These are phyloP conservation scores for Vachellia pachyceras DNA, from an alignment of 306 rosid genomes.

Conservation along the genomic window DNA sequence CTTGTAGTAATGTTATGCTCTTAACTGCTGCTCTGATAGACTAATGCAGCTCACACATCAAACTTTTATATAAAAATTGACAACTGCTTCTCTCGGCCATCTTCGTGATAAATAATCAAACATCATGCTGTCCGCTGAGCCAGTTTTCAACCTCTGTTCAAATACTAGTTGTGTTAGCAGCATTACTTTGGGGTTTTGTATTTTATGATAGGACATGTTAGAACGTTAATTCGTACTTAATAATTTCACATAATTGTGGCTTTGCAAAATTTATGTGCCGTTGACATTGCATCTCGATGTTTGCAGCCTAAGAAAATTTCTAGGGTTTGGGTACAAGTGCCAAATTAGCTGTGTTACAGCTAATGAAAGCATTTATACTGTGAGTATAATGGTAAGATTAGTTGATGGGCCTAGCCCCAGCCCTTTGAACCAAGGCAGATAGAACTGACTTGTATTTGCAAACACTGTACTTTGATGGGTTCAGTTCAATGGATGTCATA, in stretches of 20 bases:
- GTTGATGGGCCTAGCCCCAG: neutral
- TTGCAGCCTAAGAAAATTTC: neutral
- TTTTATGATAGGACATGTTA: neutral
- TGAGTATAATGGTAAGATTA: neutral
- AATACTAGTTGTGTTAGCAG: neutral
- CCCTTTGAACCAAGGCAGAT: neutral
- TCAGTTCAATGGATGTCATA: neutral
- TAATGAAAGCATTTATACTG: neutral
- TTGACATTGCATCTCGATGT: neutral
- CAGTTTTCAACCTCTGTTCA: neutral
- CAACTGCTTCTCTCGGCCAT: neutral
- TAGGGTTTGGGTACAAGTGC: neutral
- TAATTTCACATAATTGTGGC: neutral
- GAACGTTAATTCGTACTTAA: neutral
- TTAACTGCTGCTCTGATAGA: neutral
- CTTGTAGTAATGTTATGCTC: neutral
- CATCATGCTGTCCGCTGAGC: neutral
- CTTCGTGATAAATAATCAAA: neutral
- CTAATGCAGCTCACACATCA: neutral
- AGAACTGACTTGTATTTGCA: neutral
- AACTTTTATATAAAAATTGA: neutral
- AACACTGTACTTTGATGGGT: neutral
- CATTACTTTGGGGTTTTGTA: neutral
- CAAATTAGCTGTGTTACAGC: neutral
- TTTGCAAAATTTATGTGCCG: neutral